phyloP scores from a whole-genome alignment of 768 basidiomycete species.

The Podaxis sp. region DNA sequence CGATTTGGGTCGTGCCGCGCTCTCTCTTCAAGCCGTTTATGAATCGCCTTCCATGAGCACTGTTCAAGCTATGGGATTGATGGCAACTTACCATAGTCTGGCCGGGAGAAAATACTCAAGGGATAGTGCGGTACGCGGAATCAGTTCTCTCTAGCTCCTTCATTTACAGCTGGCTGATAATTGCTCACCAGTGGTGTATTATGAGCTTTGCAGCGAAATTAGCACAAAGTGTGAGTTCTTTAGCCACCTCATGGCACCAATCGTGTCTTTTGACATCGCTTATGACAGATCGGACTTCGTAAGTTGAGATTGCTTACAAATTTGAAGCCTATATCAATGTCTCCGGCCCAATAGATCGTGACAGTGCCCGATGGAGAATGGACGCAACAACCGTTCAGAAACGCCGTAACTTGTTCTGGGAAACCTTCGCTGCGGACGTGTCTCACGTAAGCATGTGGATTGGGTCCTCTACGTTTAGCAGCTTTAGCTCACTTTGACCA shows the following conservation, averaged over 20 bases:
- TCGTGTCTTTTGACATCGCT: background rate
- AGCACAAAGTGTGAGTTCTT: conserved; percentile 47
- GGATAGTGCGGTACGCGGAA: conserved; percentile 37
- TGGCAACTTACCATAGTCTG: conserved; percentile 56
- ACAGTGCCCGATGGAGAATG: conserved; percentile 69
- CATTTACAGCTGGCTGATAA: conserved; percentile 19
- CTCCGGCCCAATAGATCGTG: conserved; percentile 50
- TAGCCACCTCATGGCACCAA: background rate
- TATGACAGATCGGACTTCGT: conserved; percentile 57
- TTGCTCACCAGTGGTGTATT: conserved; percentile 41
- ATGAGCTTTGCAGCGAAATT: conserved; percentile 60
- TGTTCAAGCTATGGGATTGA: conserved; percentile 58
- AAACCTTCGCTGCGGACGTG: conserved; percentile 61
- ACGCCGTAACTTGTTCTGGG: conserved; percentile 70
- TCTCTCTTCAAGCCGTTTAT: conserved; percentile 50
- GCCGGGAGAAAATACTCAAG: conserved; percentile 52
- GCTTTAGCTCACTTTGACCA: conserved; percentile 21
- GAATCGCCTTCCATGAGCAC: conserved; percentile 57
- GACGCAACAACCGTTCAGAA: conserved; percentile 57
- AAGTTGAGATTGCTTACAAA: conserved; percentile 28
- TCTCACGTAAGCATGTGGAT: conserved; percentile 38
- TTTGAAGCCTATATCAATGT: background rate
- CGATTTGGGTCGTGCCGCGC: conserved; percentile 52
- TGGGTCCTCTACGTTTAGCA: conserved; percentile 7
- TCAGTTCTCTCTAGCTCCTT: conserved; percentile 23